Base-by-base conservation (phyloP, 805 yeast genomes). In the Suhomyces sp. region DNA sequence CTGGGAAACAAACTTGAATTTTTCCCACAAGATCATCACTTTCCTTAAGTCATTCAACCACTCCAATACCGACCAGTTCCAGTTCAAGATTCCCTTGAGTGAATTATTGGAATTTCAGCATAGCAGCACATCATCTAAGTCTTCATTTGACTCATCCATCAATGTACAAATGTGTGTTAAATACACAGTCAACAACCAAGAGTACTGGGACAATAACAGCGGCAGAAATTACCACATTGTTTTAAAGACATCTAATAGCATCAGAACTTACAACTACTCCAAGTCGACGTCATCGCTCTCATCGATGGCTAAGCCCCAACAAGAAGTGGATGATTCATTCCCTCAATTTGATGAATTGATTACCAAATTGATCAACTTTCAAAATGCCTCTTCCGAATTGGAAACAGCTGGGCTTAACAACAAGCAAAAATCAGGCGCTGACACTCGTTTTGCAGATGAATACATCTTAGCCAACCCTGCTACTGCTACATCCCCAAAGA, bases 61-160 rank as follows among this genome's bases (percentile, higher is more conserved):
- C 12, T 47, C 44, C 19, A 49, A 70, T 46, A 62, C 63, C 44
- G 74, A 70, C 54, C 64, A 70, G 54, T 72, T 79, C 54, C 66
- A 68, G 31, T 77, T 79, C 48, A 65, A 66, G 31, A 66, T 79
- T 24, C 72, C 73, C 23, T 52, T 72, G 39, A 47, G 56, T 16
- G 60, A 53, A 28, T 51, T 69, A 34, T 46, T 33, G 6, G 19
- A 26, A 5, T 11, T 26, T 7, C 16, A 62, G 15, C 56, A 48
- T 24, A 21, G 22, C 12, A 29, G 20, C 12, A n/a, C n/a, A n/a
- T 23, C 14, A 15, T 6, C 19, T 15, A 17, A 6, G 4, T 5
- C 12, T 12, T 12, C n/a, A 4, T 25, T 25, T n/a, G 19, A 20
- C 17, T 33, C 36, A 7, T 25, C 24, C 4, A 35, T 72, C 37